Conservation (phyloP, 2,329 filamentous ascomycete genomes). For the Curvularia eragrostidis region DNA sequence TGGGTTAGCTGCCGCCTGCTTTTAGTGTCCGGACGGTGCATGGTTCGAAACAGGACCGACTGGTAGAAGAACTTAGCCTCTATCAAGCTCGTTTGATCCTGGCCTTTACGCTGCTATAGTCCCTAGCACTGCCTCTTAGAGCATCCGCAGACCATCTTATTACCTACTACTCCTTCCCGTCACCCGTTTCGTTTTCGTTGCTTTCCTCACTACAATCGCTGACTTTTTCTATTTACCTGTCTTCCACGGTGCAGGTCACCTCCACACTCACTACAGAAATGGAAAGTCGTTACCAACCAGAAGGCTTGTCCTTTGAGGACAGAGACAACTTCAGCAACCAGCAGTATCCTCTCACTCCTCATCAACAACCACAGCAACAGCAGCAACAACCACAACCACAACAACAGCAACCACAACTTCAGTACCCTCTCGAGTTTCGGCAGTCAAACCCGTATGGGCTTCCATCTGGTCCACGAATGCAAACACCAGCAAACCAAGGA, state of each 20-base stretch:
- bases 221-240: conserved; percentile 25
- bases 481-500: conserved; percentile 22
- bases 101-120: conserved; percentile 35
- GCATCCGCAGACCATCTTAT: conserved; percentile 31
- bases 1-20: conserved; percentile 34
- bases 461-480: conserved; percentile 23
- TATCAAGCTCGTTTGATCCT: conserved; percentile 27
- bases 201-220: conserved; percentile 23
- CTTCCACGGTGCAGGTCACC: conserved; percentile 43
- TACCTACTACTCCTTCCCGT: conserved; percentile 28
- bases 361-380: conserved; percentile 21
- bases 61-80: conserved; percentile 22
- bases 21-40: conserved; percentile 30
- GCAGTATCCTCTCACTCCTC: conserved; percentile 24
- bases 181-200: conserved; percentile 23
- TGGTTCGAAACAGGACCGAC: conserved; percentile 40
- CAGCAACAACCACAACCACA: conserved; percentile 6
- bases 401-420: conserved; percentile 16
- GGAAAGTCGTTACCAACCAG: conserved; percentile 41
- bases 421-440: conserved; percentile 20
- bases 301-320: conserved; percentile 36
- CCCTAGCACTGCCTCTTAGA: conserved; percentile 26
- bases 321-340: conserved; percentile 31
- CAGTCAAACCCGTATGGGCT: conserved; percentile 17
- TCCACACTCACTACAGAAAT: conserved; percentile 32